A percentile compares a stretch with the other conserved stretches of the same genome.
Conservation (phyloP, 2,329 filamentous ascomycete genomes). For the Didymella lethalis region DNA sequence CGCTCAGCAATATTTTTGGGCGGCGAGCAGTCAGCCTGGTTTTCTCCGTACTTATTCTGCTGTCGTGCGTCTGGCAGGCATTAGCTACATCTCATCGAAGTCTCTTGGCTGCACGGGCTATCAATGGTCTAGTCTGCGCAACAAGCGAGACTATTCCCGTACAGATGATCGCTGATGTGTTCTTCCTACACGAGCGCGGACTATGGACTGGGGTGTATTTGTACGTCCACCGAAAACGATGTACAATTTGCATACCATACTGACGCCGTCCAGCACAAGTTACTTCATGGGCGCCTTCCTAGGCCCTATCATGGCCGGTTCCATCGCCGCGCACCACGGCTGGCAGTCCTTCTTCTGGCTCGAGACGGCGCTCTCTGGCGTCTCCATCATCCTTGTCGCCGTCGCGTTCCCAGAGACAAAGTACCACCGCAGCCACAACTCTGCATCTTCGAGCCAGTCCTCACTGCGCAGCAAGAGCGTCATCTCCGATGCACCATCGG, state of each 20-base stretch:
- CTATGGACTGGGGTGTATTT: conserved; percentile 53
- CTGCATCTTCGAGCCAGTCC: conserved; percentile 8
- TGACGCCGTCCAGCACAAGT: conserved; percentile 40
- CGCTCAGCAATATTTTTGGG: conserved; percentile 56
- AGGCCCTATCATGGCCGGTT: conserved; percentile 55
- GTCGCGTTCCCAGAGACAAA: conserved; percentile 56
- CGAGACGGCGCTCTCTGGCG: conserved; percentile 50
- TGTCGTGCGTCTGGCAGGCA: conserved; percentile 56
- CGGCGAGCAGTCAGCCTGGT: conserved; percentile 52
- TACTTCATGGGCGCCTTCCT: conserved; percentile 56
- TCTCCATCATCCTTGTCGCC: conserved; percentile 52
- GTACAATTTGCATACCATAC: background rate
- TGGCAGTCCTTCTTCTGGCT: conserved; percentile 60
- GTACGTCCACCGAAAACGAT: conserved; percentile 28
- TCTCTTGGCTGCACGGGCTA: conserved; percentile 54
- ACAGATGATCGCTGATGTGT: conserved; percentile 56
- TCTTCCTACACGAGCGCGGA: conserved; percentile 56
- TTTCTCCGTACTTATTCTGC: conserved; percentile 52
- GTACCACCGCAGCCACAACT: conserved; percentile 44
- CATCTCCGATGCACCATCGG: conserved; percentile 1
- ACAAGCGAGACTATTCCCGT: conserved; percentile 55
- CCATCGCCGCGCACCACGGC: conserved; percentile 53
- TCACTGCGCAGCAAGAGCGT: conserved; percentile 8
- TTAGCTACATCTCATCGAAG: conserved; percentile 53
- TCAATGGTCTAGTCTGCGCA: conserved; percentile 55